These are phyloP conservation scores for Fusarium xylarioides DNA, from an alignment of 2,329 filamentous ascomycete genomes.

Conservation along the genomic window DNA sequence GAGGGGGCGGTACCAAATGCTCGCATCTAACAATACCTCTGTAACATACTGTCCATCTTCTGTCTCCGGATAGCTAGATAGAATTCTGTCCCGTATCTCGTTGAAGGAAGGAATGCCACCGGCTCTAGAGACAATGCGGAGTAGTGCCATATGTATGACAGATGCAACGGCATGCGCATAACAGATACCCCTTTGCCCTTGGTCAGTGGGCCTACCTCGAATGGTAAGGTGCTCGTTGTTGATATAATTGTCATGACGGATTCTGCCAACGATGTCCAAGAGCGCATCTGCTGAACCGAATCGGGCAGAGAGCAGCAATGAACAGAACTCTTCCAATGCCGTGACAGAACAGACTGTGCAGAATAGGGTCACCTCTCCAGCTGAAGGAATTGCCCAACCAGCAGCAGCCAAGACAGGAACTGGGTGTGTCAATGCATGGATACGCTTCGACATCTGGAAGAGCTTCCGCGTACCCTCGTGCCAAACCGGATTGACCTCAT, in stretches of 20 bases:
- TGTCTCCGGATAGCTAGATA: fast-evolving
- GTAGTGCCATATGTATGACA: not conserved
- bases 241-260: not conserved
- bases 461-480: not conserved
- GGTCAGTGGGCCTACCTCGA: fast-evolving
- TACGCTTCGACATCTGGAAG: not conserved
- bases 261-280: not conserved
- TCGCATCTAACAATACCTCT: not conserved
- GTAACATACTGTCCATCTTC: fast-evolving
- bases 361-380: not conserved
- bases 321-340: not conserved
- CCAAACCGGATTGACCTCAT: not conserved
- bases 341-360: not conserved
- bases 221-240: not conserved
- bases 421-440: not conserved
- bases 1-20: not conserved
- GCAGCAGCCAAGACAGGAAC: not conserved
- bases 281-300: not conserved
- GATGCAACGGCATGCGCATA: not conserved
- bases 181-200: fast-evolving
- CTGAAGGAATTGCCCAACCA: not conserved
- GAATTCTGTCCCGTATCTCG: not conserved
- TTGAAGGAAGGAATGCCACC: not conserved
- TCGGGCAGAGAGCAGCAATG: not conserved
- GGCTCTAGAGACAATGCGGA: not conserved